Base-by-base conservation (phyloP, 495 filamentous ascomycete genomes). In the Penicillium cinerascens region DNA sequence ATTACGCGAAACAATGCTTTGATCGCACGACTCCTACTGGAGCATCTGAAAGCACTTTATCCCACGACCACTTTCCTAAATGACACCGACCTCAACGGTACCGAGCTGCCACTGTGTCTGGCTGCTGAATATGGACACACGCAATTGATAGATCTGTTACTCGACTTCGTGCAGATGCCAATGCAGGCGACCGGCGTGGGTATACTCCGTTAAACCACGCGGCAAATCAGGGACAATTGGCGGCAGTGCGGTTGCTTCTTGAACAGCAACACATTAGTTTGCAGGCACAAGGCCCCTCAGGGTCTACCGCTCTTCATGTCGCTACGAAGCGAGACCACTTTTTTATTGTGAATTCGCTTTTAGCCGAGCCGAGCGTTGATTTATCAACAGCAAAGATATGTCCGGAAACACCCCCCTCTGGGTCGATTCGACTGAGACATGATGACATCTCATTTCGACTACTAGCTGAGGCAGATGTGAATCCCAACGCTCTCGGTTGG, bases 41-140 rank as follows among this genome's bases (percentile, higher is more conserved):
- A 44, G 42, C 42, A 44, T 26, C n/a, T 44, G 42, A 44, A 4
- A 9, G n/a, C 42, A 0, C n/a, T 7, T 16, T 44, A 13, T 15
- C 23, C 21, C 10, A 44, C 42, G 42, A 44, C 42, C 8, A 44
- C 42, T 22, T 44, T 44, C 13, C 42, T 44, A 4, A 2, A 44
- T 10, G n/a, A 44, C 42, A 44, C 4, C 7, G 42, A 44, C 23
- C 8, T 23, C 42, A 44, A 44, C 42, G 42, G 42, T 16, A 17
- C 43, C 43, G 43, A 45, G 43, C 16, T 45, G 16, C 43, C 43
- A 45, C 43, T 45, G 16, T 45, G 1, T 18, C 43, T 45, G 26
- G 11, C 43, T 15, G 43, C 43, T 33, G 6, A 13, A 11, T 45
- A 17, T 18, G 43, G 2, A 35, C 43, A 23, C 7, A 35, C 43